Evolutionary conservation across 345 rosid species (phyloP), one percentile per base, ranked within the genome.

Genomic region (Corchorus olitorius): DNA sequence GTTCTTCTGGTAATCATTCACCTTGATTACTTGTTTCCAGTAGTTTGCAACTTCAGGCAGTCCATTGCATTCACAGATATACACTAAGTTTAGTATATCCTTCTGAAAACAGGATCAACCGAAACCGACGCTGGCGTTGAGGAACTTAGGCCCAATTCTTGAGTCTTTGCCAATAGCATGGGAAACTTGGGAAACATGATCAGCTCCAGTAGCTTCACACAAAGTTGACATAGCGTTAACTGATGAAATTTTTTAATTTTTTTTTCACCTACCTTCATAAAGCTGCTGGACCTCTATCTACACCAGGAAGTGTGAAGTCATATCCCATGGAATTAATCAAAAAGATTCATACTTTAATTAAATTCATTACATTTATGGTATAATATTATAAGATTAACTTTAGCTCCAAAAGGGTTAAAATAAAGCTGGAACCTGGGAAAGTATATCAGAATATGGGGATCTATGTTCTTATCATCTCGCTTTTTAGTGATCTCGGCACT

Each of bases 101-200:
- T 93, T 91, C 53, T 90, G 94, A 81, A 93, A 93, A 81, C 97
- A 91, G 8, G 97, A 93, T 27, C 98, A 97, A 0, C 98, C 97
- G 37, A 93, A 93, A 62, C 93, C 98, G 39, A 93, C 94, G 74
- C 98, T 93, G 3, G 98, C 86, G 70, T 90, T 91, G 64, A 91
- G 82, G 81, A 93, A 93, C 87, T 88, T 90, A 27, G 91, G 87
- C 27, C 97, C 98, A 19, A 93, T 89, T 75, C 97, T 87, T 3
- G 92, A 64, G 75, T 93, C 97, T 70, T 84, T 93, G 12, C 97
- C 98, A 15, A 91, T 82, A 10, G 97, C 92, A 72, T 80, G 83
- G 3, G 94, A 83, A 46, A 93, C 98, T 79, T 93, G 82, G 0
- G 90, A 65, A 17, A 91, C 94, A 53, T n/a, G n/a, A n/a, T 93